A percentile compares a stretch with the other conserved stretches of the same genome.
Evolutionary conservation across 1,284 basidiomycete species (phyloP).

Genomic region (Cystobasidiaceae sp.): DNA sequence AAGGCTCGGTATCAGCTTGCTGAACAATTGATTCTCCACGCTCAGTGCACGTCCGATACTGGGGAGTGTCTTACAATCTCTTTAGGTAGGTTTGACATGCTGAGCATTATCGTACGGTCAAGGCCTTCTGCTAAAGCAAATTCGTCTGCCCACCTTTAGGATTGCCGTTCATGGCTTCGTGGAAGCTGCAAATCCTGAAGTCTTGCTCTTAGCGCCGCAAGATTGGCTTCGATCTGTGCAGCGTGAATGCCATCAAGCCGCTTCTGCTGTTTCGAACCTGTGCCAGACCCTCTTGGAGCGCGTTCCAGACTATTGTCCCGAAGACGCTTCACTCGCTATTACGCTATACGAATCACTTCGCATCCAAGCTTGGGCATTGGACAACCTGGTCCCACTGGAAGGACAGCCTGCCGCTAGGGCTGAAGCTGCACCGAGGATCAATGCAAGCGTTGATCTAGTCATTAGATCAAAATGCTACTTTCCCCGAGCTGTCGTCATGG

Average conservation of each 20-base stretch:
- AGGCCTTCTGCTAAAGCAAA: not conserved
- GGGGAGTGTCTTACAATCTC: not conserved
- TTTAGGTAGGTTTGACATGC: not conserved
- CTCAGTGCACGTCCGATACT: not conserved
- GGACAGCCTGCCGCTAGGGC: not conserved
- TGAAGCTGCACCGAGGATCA: not conserved
- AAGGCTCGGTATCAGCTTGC: not conserved
- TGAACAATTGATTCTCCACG: not conserved
- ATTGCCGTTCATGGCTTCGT: conserved; percentile 2
- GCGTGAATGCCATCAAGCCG: not conserved
- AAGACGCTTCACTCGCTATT: not conserved
- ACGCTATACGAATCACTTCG: not conserved
- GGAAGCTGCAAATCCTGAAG: not conserved
- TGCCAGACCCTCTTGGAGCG: not conserved
- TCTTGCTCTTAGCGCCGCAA: not conserved
- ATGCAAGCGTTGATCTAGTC: not conserved
- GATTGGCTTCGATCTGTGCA: not conserved
- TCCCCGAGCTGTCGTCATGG: not conserved
- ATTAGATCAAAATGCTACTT: not conserved
- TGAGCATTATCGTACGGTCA: not conserved
- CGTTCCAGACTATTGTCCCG: not conserved
- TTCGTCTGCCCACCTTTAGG: not conserved
- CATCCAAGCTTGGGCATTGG: not conserved
- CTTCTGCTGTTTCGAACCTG: not conserved
- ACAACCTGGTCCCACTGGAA: not conserved